Evolutionary conservation across 805 yeast species (phyloP), one percentile per base, ranked within the genome.

Genomic region (Komagataella kurtzmanii): DNA sequence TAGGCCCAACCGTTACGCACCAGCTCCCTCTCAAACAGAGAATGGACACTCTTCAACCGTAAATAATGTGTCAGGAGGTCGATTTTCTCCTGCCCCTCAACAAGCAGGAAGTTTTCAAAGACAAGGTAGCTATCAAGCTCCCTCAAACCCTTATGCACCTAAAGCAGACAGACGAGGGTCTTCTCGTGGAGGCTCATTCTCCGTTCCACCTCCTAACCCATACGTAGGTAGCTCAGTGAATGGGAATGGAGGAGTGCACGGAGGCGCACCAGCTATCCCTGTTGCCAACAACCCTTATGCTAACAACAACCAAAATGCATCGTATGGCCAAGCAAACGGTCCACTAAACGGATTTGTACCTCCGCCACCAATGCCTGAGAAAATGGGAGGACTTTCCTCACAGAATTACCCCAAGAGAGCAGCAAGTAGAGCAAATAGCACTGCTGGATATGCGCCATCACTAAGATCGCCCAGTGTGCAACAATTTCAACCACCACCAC

Each of bases 401-500:
- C 40, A 30, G 14, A 30, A 30, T 30, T 30, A 30, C 14, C 40
- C 40, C 40, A 30, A 30, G 40, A 30, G 40, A 30, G 40, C 40
- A 30, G 40, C 40, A 8, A 30, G 40, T 30, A 30, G 40, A 30
- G 12, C 40, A 4, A 30, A 30, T 30, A 30, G 40, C 40, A 30
- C 40, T 30, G 40, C 40, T 8, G 40, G 40, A 30, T 30, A 30
- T 30, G 40, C 40, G 14, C 14, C 40, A 10, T 30, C n/a, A 45
- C 17, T 45, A 12, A 19, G 23, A 45, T n/a, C 24, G 48, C 53
- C 21, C 18, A 50, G 12, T 45, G 53, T 8, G 52, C 55, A 3
- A 52, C 55, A 24, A 52, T 55, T 46, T 52, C 60, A 17, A 51
- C 12, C 59, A 10, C 55, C 63, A 23, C 57, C 61, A 36, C 45